Base-by-base conservation (phyloP, 257 asterid species). In the Ocimum tenuiflorum region DNA sequence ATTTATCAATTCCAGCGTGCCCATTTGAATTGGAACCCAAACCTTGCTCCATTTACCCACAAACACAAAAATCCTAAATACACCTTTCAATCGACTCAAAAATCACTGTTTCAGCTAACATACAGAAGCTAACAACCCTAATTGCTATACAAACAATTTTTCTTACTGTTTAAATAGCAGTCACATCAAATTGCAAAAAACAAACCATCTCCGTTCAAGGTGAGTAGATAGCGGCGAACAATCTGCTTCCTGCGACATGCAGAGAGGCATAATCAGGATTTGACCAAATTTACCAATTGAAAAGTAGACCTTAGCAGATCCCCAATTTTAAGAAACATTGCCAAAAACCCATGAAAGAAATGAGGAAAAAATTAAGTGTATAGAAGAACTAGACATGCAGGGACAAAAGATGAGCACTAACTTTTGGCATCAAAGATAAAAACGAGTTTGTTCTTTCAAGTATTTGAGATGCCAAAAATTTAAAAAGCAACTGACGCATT, bases 1-100 rank as follows among this genome's bases (percentile, higher is more conserved):
- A 80, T 83, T 79, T 92, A 63, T 92, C 99, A 63, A 88, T 65
- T 47, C 79, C 88, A 46, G 80, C 38, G 3, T 75, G 78, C 14
- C 63, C 77, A 77, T 71, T 78, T 47, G 86, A 71, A 36, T 74
- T 76, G 1, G 90, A 63, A 76, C 80, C 82, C 27, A 77, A 46
- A 65, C 82, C 86, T 77, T 77, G 91, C 71, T 87, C 97, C 98
- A 89, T 91, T 75, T 63, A 55, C 47, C 65, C 31, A 24, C 20
- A 51, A 31, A 74, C n/a, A 20, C 77, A 66, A 63, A 45, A 48
- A 56, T 70, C 36, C 72, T 31, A 23, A 64, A 58, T 15, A 9
- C 67, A 38, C 45, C 39, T 41, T 51, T 19, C 50, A 22, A 33
- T 39, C 63, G 65, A 58, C 54, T 51, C 4, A 18, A 63, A 55